Conservation (phyloP, 495 filamentous ascomycete genomes). For the Parathielavia appendiculata region DNA sequence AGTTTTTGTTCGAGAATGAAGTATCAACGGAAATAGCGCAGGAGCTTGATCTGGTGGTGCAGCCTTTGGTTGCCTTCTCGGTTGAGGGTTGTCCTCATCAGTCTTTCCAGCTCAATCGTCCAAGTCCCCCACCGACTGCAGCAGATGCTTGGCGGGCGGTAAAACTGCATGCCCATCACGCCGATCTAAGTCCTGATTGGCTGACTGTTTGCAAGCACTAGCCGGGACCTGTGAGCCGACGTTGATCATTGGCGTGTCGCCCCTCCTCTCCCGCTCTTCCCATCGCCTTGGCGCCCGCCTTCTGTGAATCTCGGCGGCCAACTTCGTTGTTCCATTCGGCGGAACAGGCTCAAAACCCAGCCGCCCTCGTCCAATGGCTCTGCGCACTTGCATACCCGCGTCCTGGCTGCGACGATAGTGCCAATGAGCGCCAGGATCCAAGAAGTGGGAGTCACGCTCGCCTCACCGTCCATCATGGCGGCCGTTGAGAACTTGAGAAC, state of each 20-base stretch:
- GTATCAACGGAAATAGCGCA: too few species aligned
- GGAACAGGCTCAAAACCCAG: conserved; percentile 22
- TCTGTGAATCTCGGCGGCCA: conserved; percentile 16
- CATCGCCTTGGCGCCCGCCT: conserved; percentile 13
- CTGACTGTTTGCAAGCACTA: conserved; percentile 17
- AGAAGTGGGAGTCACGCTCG: background rate
- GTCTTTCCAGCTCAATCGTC: too few species aligned
- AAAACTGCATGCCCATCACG: conserved; percentile 34
- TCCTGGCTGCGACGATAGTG: conserved; percentile 26
- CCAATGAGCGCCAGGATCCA: conserved; percentile 27
- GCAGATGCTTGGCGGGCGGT: background rate
- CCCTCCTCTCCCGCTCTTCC: conserved; percentile 16
- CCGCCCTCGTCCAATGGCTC: conserved; percentile 29
- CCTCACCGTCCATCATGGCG: background rate
- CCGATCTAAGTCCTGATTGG: conserved; percentile 29
- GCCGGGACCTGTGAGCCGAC: background rate
- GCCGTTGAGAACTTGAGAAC: background rate
- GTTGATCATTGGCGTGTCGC: conserved; percentile 20
- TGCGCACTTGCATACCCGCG: conserved; percentile 28
- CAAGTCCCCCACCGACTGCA: too few species aligned
- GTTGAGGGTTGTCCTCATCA: too few species aligned
- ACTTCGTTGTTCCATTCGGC: conserved; percentile 27
- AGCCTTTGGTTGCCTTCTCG: too few species aligned
- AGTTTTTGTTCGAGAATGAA: too few species aligned
- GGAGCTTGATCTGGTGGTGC: too few species aligned